Evolutionary conservation across 140 eudicot species (phyloP).

Genomic region (Flaveria floridana): DNA sequence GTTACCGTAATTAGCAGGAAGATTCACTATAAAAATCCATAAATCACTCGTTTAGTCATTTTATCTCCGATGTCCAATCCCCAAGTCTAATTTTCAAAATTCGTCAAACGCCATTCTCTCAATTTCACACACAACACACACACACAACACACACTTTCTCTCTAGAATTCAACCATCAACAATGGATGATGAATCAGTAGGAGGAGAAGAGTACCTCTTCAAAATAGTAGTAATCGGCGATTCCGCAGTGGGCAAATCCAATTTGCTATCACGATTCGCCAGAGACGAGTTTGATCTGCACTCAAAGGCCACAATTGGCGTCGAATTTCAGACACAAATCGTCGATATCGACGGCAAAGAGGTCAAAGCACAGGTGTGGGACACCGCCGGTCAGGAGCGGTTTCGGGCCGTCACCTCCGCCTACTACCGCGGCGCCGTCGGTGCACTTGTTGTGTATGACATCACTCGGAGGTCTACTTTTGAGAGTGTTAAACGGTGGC

Average conservation of each 20-base stretch:
- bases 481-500: slow-evolving; percentile 75
- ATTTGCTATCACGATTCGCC: slow-evolving; percentile 66
- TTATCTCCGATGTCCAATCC: neutral
- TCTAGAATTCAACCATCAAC: neutral
- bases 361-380: slow-evolving; percentile 90
- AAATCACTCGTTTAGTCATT: slow-evolving; percentile 21
- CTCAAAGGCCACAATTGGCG: slow-evolving; percentile 89
- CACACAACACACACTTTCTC: neutral
- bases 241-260: slow-evolving; percentile 90
- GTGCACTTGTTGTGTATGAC: slow-evolving; percentile 87
- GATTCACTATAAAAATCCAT: slow-evolving; percentile 11
- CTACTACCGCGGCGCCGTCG: slow-evolving; percentile 89
- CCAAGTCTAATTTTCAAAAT: slow-evolving; percentile 16
- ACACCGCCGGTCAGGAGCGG: slow-evolving; percentile 92
- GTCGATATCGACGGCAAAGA: slow-evolving; percentile 81
- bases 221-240: slow-evolving; percentile 88
- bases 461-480: slow-evolving; percentile 66
- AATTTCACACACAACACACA: neutral
- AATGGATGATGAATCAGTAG: slow-evolving; percentile 50
- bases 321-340: slow-evolving; percentile 85
- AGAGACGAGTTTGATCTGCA: slow-evolving; percentile 78
- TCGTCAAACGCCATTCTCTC: slow-evolving; percentile 31
- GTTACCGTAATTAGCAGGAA: too few species aligned
- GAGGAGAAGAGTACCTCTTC: slow-evolving; percentile 86
- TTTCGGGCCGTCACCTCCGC: slow-evolving; percentile 94